Percentiles rank a stretch among this genome's conserved stretches.
Conservation (phyloP, 208 protist species). For the Leishmania lainsoni region DNA sequence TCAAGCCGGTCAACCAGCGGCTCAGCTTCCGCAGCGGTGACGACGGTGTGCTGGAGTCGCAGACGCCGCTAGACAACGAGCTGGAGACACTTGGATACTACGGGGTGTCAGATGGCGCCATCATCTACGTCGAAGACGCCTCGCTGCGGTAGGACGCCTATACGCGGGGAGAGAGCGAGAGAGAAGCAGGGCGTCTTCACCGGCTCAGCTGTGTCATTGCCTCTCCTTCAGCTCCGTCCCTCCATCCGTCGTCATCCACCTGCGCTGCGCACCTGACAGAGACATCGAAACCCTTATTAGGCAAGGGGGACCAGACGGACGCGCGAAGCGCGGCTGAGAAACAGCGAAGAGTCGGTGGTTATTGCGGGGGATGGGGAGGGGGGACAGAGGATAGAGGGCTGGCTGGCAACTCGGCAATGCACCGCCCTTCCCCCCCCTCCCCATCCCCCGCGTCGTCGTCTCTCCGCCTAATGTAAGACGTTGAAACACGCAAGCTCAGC, state of each 20-base stretch:
- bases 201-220: neutral
- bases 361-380: too few relatives aligned
- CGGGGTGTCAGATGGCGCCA: slow-evolving; percentile 69
- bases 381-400: too few relatives aligned
- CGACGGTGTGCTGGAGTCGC: slow-evolving; percentile 53
- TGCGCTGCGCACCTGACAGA: neutral
- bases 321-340: too few relatives aligned
- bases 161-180: neutral
- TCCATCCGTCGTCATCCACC: neutral
- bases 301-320: too few relatives aligned
- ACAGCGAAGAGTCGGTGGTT: neutral
- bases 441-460: too few relatives aligned
- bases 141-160: slow-evolving; percentile 43
- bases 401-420: too few relatives aligned
- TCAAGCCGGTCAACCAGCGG: slow-evolving; percentile 62
- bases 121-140: slow-evolving; percentile 69
- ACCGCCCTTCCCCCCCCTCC: too few relatives aligned
- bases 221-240: neutral
- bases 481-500: too few relatives aligned
- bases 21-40: slow-evolving; percentile 73
- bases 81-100: slow-evolving; percentile 76
- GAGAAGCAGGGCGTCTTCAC: neutral
- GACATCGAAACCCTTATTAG: neutral
- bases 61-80: slow-evolving; percentile 68
- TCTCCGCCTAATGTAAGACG: too few relatives aligned